Percentiles rank a stretch among this genome's conserved stretches.
Conservation (phyloP, 306 rosid genomes). For the Trifolium dubium region DNA sequence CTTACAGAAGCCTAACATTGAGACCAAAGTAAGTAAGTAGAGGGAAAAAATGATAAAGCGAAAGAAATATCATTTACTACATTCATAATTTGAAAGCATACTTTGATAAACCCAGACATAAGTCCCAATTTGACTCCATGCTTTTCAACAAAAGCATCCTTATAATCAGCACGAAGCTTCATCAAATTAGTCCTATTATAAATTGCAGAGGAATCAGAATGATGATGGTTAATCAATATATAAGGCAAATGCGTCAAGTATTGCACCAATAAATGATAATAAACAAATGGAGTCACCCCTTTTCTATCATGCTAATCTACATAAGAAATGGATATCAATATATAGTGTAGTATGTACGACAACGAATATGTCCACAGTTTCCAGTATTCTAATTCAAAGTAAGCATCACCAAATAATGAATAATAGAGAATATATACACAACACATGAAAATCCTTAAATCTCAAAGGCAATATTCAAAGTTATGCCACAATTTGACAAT, state of each 20-base stretch:
- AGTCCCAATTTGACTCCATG: slow-evolving; percentile 88
- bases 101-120: slow-evolving; percentile 86
- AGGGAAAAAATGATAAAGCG: neutral
- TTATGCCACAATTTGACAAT: slow-evolving; percentile 11
- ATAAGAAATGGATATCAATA: too few relatives aligned
- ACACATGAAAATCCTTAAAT: neutral
- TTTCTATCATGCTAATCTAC: neutral
- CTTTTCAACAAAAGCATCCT: slow-evolving; percentile 86
- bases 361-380: neutral
- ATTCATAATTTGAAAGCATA: slow-evolving; percentile 44
- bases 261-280: slow-evolving; percentile 13
- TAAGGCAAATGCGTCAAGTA: slow-evolving; percentile 7
- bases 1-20: slow-evolving; percentile 75
- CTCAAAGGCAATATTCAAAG: slow-evolving; percentile 12
- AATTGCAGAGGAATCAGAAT: slow-evolving; percentile 48
- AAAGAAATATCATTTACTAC: slow-evolving; percentile 13
- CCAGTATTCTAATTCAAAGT: slow-evolving; percentile 32
- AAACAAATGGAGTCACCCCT: slow-evolving; percentile 21
- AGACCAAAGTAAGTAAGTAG: slow-evolving; percentile 4
- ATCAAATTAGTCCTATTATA: slow-evolving; percentile 78
- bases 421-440: slow-evolving; percentile 9
- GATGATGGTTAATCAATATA: slow-evolving; percentile 12
- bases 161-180: slow-evolving; percentile 89
- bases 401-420: neutral
- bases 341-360: neutral